phyloP scores from a whole-genome alignment of 2,329 filamentous ascomycete genomes.

The Aspergillus japonicus region DNA sequence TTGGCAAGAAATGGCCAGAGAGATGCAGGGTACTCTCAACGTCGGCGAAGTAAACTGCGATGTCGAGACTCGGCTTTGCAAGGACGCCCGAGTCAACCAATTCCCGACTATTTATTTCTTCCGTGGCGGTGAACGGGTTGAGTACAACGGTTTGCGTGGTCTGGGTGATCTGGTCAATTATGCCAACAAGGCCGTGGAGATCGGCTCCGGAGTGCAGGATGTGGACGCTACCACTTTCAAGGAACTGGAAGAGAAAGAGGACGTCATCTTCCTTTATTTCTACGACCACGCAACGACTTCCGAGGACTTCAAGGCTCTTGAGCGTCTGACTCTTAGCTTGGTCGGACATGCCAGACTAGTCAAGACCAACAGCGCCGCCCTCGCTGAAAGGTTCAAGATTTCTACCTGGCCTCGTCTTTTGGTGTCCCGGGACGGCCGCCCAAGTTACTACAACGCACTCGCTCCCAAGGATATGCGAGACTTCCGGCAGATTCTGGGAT shows the following conservation, averaged over 20 bases:
- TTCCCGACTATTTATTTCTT: conserved; percentile 94
- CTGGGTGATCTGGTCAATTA: conserved; percentile 87
- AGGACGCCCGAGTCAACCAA: conserved; percentile 74
- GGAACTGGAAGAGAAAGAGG: conserved; percentile 84
- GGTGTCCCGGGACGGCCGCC: conserved; percentile 82
- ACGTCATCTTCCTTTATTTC: conserved; percentile 96
- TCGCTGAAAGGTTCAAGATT: conserved; percentile 86
- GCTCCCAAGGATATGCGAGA: conserved; percentile 92
- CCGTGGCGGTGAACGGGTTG: conserved; percentile 83
- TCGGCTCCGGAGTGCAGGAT: conserved; percentile 73
- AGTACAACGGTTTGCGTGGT: conserved; percentile 88
- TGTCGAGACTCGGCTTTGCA: conserved; percentile 80
- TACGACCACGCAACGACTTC: conserved; percentile 92
- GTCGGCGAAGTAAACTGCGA: conserved; percentile 97
- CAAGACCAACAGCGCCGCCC: conserved; percentile 75
- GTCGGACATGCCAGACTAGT: conserved; percentile 91
- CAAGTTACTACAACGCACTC: conserved; percentile 84
- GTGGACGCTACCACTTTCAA: conserved; percentile 75
- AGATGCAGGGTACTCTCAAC: conserved; percentile 86
- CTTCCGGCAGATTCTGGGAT: conserved; percentile 72
- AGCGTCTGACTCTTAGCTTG: conserved; percentile 80
- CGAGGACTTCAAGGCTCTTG: conserved; percentile 87
- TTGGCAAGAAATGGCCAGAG: conserved; percentile 85
- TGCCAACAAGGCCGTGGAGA: conserved; percentile 79
- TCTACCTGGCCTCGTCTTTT: conserved; percentile 93